Conservation (phyloP, 345 rosid genomes). For the Firmiana major region DNA sequence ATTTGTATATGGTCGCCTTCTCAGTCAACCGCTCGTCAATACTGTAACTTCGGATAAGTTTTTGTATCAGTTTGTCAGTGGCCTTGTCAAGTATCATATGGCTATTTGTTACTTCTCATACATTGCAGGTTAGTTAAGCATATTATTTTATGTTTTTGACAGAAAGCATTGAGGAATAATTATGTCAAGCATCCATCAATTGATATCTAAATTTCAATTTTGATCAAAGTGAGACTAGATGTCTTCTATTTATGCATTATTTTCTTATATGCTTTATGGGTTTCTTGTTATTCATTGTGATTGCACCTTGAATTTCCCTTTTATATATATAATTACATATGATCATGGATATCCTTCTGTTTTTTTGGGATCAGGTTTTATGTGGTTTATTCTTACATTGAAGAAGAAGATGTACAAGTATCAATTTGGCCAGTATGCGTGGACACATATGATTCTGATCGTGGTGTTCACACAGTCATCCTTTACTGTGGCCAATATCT, state of each 20-base stretch:
- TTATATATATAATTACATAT: neutral
- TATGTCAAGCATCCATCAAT: neutral
- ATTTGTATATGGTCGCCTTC: constrained; percentile 91
- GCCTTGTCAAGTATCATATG: constrained; percentile 87
- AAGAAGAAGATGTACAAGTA: constrained; percentile 99
- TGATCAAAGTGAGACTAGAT: neutral
- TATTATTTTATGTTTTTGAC: neutral
- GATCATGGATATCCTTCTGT: neutral
- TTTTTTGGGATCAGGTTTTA: constrained; percentile 56
- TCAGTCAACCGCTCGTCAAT: constrained; percentile 87
- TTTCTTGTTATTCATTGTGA: neutral
- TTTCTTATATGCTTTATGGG: neutral
- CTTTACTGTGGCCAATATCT: constrained; percentile 95
- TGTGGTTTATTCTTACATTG: constrained; percentile 96
- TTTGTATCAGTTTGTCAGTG: constrained; percentile 74
- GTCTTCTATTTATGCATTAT: neutral
- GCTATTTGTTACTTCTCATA: constrained; percentile 81
- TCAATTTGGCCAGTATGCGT: constrained; percentile 98
- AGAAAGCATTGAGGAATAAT: neutral
- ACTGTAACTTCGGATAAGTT: constrained; percentile 79
- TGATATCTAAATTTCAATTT: neutral
- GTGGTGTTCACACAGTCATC: constrained; percentile 95
- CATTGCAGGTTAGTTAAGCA: constrained; percentile 64
- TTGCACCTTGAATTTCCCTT: neutral
- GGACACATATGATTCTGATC: constrained; percentile 98